Base-by-base conservation (phyloP, 164 flowering plant genomes). In the grape (Vitis vinifera) region DNA sequence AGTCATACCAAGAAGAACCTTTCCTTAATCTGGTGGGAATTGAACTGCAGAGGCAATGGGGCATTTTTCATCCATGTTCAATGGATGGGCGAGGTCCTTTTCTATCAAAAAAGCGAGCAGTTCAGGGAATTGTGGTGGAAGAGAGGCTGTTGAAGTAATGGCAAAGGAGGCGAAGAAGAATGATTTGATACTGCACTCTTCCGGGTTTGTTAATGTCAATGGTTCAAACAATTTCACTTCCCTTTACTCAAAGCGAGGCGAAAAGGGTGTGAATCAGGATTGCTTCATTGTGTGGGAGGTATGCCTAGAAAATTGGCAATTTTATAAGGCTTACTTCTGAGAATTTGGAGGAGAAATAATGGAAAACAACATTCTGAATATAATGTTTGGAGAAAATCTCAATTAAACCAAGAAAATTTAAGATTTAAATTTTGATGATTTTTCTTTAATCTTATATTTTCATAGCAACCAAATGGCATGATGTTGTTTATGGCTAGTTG, bases 271-370 rank as follows among this genome's bases (percentile, higher is more conserved):
- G 19, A 94, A 94, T 69, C 99, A 94, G 75, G 99, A 94, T 77
- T 91, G 94, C 77, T 81, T 75, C 73, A 79, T 91, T 67, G 95
- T 92, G 11, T 94, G 97, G 99, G 93, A 92, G 97, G 97, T 94
- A 88, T 55, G 59, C 48, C 15, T 27, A 10, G 59, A 66, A 19
- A 17, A 19, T 16, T 44, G 29, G 27, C 27, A 23, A 23, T 23
- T 23, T 23, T 23, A 23, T 23, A 2, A 12, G 17, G 4, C 11
- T 56, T 15, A 55, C 55, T 14, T 51, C 63, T 13, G 19, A 61
- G 50, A 37, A 61, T 13, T 61, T 14, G 50, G 31, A 61, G 63
- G 10, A 61, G 37, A 37, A 15, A 31, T 14, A 27, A 14, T 12
- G 49, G 5, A 61, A 37, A 37, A 37, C 0, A 37, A 37, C 44